Conservation (phyloP, 1,139 yeast genomes). For the Candida sanyaensis region DNA sequence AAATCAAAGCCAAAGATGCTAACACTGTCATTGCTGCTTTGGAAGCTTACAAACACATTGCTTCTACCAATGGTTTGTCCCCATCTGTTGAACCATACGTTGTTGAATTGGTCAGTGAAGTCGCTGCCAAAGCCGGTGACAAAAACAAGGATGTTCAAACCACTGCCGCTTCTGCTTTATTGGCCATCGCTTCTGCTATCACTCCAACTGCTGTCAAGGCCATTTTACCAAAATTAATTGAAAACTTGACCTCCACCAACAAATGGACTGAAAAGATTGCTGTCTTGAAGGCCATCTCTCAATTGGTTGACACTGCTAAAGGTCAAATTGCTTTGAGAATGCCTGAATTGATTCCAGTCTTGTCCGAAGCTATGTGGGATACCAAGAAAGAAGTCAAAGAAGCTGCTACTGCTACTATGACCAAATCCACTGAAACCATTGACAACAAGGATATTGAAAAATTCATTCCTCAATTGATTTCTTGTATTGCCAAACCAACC, state of each 20-base stretch:
- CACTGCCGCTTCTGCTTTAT: slow-evolving; percentile 70
- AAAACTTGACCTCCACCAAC: slow-evolving; percentile 69
- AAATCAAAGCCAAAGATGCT: slow-evolving; percentile 74
- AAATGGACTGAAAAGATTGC: slow-evolving; percentile 99
- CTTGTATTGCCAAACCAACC: slow-evolving; percentile 94
- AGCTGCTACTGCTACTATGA: slow-evolving; percentile 94
- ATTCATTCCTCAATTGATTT: slow-evolving; percentile 96
- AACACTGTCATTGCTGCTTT: slow-evolving; percentile 72
- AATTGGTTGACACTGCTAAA: slow-evolving; percentile 92
- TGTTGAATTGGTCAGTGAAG: slow-evolving; percentile 69
- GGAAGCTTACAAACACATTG: slow-evolving; percentile 82
- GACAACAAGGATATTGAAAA: slow-evolving; percentile 99
- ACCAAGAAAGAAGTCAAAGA: slow-evolving; percentile 97
- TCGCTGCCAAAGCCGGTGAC: slow-evolving; percentile 86
- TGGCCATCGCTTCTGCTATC: slow-evolving; percentile 75
- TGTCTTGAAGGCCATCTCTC: slow-evolving; percentile 78
- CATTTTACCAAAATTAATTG: slow-evolving; percentile 77
- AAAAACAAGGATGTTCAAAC: slow-evolving; percentile 76
- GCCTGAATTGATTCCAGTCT: slow-evolving; percentile 98
- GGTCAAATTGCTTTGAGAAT: slow-evolving; percentile 96
- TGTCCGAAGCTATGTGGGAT: slow-evolving; percentile 99
- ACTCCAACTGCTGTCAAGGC: slow-evolving; percentile 95
- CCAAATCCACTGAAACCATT: slow-evolving; percentile 95
- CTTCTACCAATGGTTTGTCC: slow-evolving; percentile 74
- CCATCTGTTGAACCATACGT: slow-evolving; percentile 96